Evolutionary conservation across 805 yeast genomes (phyloP).

Genomic region (Candida maesae): DNA sequence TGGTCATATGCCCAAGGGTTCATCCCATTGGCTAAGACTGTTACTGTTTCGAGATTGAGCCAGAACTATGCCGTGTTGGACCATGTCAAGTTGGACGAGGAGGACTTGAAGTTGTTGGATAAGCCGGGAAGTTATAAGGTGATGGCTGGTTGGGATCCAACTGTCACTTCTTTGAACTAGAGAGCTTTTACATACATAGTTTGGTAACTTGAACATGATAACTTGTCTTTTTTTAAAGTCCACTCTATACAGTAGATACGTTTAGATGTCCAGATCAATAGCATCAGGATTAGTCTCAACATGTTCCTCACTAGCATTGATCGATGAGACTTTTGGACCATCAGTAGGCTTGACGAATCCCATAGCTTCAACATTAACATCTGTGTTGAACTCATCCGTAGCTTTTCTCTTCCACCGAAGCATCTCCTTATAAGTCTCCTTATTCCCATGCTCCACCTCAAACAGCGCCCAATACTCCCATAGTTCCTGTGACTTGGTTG

Average conservation of each 20-base stretch:
- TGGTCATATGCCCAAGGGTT: conserved; percentile 27
- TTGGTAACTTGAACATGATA: too few relatives aligned
- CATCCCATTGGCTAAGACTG: conserved; percentile 23
- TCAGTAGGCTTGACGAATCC: conserved; percentile 45
- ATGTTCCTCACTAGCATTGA: conserved; percentile 17
- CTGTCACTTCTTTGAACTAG: too few relatives aligned
- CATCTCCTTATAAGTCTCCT: conserved; percentile 71
- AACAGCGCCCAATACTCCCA: conserved; percentile 76
- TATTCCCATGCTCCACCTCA: conserved; percentile 70
- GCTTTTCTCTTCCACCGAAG: conserved; percentile 49
- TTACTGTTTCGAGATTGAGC: conserved; percentile 15
- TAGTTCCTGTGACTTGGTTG: conserved; percentile 30
- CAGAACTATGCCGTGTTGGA: conserved; percentile 19
- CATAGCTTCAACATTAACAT: conserved; percentile 33
- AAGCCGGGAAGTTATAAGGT: conserved; percentile 21
- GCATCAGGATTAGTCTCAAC: conserved; percentile 53
- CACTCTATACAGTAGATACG: too few relatives aligned
- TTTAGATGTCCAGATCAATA: conserved; percentile 50
- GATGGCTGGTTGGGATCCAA: background rate
- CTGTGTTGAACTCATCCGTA: conserved; percentile 27
- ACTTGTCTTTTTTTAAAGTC: too few relatives aligned
- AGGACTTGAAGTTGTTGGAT: conserved; percentile 17
- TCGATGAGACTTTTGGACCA: conserved; percentile 33
- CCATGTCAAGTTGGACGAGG: conserved; percentile 20
- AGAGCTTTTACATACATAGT: too few relatives aligned